A percentile compares a stretch with the other conserved stretches of the same genome.
Evolutionary conservation across 2,329 filamentous ascomycete species (phyloP).

Genomic region (Talaromyces pinophilus): DNA sequence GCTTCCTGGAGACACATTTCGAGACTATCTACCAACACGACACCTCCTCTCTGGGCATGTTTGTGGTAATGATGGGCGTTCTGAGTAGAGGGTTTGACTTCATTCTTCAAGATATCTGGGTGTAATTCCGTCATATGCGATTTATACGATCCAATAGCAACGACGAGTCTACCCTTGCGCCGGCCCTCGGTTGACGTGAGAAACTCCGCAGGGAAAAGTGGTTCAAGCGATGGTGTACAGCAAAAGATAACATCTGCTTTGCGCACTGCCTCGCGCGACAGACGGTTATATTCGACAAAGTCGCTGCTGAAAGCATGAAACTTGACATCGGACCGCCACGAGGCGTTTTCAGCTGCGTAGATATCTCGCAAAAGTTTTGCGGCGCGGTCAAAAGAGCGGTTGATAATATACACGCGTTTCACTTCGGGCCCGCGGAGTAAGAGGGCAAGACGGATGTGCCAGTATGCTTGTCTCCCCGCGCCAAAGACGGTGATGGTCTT

Average conservation of each 20-base stretch:
- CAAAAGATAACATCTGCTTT: constrained; percentile 82
- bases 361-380: constrained; percentile 55
- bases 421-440: constrained; percentile 67
- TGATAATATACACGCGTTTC: constrained; percentile 79
- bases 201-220: constrained; percentile 72
- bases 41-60: constrained; percentile 59
- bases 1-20: constrained; percentile 79
- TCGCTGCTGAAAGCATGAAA: constrained; percentile 70
- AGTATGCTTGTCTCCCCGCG: constrained; percentile 86
- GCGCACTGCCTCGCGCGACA: constrained; percentile 68
- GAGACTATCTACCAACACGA: constrained; percentile 67
- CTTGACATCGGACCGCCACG: constrained; percentile 66
- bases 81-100: constrained; percentile 49
- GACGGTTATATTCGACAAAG: constrained; percentile 67
- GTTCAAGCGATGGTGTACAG: constrained; percentile 74
- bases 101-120: constrained; percentile 69
- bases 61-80: constrained; percentile 52
- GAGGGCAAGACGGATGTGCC: constrained; percentile 85
- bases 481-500: constrained; percentile 82
- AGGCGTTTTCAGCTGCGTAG: constrained; percentile 54
- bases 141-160: constrained; percentile 56
- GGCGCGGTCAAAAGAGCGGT: constrained; percentile 58
- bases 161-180: constrained; percentile 47
- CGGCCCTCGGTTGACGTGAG: constrained; percentile 62
- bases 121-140: constrained; percentile 81